Conservation (phyloP, 176 grass and related monocot genomes). For the Oryza rufipogon region DNA sequence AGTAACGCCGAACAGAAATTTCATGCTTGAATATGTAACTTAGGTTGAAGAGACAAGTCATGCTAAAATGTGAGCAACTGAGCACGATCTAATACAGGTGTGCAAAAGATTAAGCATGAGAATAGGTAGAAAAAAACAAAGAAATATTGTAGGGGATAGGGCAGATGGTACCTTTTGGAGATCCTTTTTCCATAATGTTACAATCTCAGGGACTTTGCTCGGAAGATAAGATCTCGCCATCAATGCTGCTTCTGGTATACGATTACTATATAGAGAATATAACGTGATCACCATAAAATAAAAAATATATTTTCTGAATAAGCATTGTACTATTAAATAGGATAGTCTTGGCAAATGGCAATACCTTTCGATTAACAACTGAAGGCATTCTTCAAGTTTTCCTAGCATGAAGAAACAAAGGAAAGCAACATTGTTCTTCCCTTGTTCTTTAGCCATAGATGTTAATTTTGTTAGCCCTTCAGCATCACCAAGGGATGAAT, state of each 20-base stretch:
- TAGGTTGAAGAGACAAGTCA: constrained; percentile 4
- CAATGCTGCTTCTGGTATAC: constrained; percentile 86
- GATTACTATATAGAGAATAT: constrained; percentile 54
- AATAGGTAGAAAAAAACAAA: too few relatives aligned
- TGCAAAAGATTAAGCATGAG: constrained; percentile 27
- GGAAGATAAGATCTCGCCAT: constrained; percentile 91
- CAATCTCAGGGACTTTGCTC: constrained; percentile 86
- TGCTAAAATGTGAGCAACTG: constrained; percentile 1
- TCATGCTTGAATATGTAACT: neutral
- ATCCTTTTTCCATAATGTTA: constrained; percentile 80
- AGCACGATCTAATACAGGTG: constrained; percentile 5
- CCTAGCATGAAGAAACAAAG: constrained; percentile 88
- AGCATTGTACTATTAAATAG: neutral
- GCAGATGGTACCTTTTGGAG: constrained; percentile 57
- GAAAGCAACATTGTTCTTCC: constrained; percentile 94
- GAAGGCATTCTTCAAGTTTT: constrained; percentile 87
- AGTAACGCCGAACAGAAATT: constrained; percentile 3
- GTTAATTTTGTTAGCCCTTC: constrained; percentile 80
- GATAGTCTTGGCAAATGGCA: neutral
- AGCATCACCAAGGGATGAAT: constrained; percentile 88
- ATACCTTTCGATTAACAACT: constrained; percentile 80
- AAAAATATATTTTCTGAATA: neutral
- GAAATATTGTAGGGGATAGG: too few relatives aligned
- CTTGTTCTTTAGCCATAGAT: constrained; percentile 78
- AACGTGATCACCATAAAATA: constrained; percentile 7